phyloP scores from a whole-genome alignment of 345 rosid genomes.

The Gossypium turneri region DNA sequence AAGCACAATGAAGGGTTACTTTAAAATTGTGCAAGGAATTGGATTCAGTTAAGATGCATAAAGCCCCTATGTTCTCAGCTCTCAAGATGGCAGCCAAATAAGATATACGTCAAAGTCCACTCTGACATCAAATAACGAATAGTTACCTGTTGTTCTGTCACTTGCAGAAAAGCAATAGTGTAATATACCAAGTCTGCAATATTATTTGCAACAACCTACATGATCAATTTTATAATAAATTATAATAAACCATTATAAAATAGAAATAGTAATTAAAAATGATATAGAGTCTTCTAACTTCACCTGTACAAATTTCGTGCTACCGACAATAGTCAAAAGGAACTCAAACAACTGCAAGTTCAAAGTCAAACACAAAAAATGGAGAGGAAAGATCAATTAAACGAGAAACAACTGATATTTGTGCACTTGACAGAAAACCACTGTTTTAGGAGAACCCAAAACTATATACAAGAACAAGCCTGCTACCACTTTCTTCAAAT shows the following conservation, averaged over 20 bases:
- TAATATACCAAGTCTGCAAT: conserved; percentile 71
- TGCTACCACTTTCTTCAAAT: not conserved
- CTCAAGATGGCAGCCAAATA: not conserved
- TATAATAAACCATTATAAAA: conserved; percentile 8
- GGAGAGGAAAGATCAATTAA: conserved; percentile 20
- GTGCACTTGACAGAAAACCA: not conserved
- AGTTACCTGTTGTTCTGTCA: conserved; percentile 82
- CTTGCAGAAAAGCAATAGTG: conserved; percentile 78
- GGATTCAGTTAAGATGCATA: not conserved
- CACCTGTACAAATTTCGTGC: conserved; percentile 67
- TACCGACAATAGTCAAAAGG: conserved; percentile 75
- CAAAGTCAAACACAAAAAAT: conserved; percentile 11
- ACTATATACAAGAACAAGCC: not conserved
- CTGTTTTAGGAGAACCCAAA: not conserved
- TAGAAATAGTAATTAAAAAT: conserved; percentile 7
- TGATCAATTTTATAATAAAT: conserved; percentile 9
- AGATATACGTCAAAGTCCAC: conserved; percentile 1
- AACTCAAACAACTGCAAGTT: conserved; percentile 76
- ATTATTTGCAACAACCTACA: conserved; percentile 54
- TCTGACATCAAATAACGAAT: not conserved
- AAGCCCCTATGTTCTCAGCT: not conserved
- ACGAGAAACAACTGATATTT: not conserved
- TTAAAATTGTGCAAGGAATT: not conserved
- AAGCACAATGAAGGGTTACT: not conserved
- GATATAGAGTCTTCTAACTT: conserved; percentile 15